Conservation (phyloP, 2,329 filamentous ascomycete genomes). For the Calycina herbarum region DNA sequence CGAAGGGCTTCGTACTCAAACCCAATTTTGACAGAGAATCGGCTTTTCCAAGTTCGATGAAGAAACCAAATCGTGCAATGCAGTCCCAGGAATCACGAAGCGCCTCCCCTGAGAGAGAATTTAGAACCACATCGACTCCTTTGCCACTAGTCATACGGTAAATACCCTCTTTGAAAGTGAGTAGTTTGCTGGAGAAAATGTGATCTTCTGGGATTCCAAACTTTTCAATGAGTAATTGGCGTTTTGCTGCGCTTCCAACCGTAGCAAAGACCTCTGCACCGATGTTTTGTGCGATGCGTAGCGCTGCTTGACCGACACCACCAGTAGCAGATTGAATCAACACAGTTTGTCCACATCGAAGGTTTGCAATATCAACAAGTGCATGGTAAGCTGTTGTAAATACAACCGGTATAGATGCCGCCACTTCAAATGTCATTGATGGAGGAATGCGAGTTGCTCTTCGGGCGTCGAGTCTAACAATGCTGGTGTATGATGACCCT, state of each 20-base stretch:
- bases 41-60: conserved; percentile 40
- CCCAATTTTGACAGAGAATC: conserved; percentile 28
- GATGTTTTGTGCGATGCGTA: conserved; percentile 36
- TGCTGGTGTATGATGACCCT: conserved; percentile 7
- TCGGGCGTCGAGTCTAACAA: neutral
- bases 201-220: conserved; percentile 21
- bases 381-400: conserved; percentile 46
- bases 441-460: conserved; percentile 11
- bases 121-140: conserved; percentile 13
- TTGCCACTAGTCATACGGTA: conserved; percentile 19
- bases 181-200: conserved; percentile 22
- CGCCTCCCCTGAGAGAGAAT: conserved; percentile 16
- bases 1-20: conserved; percentile 12
- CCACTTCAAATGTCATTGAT: conserved; percentile 14
- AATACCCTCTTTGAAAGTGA: conserved; percentile 38
- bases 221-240: conserved; percentile 37
- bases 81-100: conserved; percentile 46
- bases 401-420: conserved; percentile 42
- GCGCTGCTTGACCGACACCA: conserved; percentile 23
- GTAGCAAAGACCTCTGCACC: conserved; percentile 45
- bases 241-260: conserved; percentile 41
- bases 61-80: conserved; percentile 37
- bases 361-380: conserved; percentile 42
- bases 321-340: conserved; percentile 24
- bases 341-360: conserved; percentile 36